phyloP scores from a whole-genome alignment of 768 basidiomycete genomes.

The Trametes gibbosa region DNA sequence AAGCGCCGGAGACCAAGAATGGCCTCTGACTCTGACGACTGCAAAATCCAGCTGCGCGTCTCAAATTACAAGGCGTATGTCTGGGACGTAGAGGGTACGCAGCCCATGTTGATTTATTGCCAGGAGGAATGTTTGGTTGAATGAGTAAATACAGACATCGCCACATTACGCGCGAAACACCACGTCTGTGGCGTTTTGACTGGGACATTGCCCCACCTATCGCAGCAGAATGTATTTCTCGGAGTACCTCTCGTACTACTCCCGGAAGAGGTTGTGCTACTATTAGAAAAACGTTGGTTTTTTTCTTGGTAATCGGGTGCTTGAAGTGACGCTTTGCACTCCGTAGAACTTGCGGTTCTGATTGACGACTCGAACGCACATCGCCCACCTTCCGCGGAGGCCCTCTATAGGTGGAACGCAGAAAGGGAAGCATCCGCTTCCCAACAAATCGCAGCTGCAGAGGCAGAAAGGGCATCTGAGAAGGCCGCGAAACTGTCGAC shows the following conservation, averaged over 20 bases:
- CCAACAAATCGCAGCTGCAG: constrained; percentile 48
- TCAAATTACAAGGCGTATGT: constrained; percentile 80
- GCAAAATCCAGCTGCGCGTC: constrained; percentile 56
- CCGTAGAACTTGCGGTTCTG: constrained; percentile 69
- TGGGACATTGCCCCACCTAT: constrained; percentile 91
- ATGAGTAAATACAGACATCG: constrained; percentile 58
- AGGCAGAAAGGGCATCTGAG: constrained; percentile 47
- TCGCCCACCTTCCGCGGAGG: constrained; percentile 42
- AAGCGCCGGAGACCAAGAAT: constrained; percentile 11
- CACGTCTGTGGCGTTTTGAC: constrained; percentile 80
- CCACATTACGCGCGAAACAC: constrained; percentile 73
- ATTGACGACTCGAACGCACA: constrained; percentile 69
- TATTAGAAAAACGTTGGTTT: constrained; percentile 75
- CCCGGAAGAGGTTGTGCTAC: constrained; percentile 89
- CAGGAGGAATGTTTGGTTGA: neutral
- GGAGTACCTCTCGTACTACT: constrained; percentile 87
- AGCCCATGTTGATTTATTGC: neutral
- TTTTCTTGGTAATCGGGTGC: neutral
- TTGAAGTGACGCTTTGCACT: neutral
- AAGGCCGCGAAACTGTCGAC: constrained; percentile 31
- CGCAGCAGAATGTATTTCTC: constrained; percentile 95
- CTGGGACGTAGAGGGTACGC: constrained; percentile 83
- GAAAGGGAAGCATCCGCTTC: constrained; percentile 45
- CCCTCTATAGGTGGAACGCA: constrained; percentile 53
- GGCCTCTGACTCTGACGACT: constrained; percentile 18